A percentile compares a stretch with the other conserved stretches of the same genome.
These are phyloP conservation scores for Sugiyamaella qingdaonensis DNA, from an alignment of 805 yeast species.

Conservation along the genomic window DNA sequence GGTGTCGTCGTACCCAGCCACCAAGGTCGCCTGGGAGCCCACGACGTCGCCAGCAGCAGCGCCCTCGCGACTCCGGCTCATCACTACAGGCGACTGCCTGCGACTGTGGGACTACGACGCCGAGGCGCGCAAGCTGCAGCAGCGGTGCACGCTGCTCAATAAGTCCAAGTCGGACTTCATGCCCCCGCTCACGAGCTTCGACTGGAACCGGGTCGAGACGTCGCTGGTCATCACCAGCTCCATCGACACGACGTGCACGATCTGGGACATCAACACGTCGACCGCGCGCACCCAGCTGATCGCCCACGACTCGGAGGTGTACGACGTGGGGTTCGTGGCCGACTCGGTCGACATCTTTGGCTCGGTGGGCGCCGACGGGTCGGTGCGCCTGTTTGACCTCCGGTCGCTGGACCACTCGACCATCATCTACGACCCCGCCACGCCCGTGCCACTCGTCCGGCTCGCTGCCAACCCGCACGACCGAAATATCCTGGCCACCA, in stretches of 20 bases:
- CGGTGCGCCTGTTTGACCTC: conserved; percentile 86
- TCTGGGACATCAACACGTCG: conserved; percentile 78
- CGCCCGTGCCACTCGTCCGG: conserved; percentile 59
- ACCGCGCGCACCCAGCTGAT: conserved; percentile 86
- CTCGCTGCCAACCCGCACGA: conserved; percentile 76
- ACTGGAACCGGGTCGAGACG: conserved; percentile 79
- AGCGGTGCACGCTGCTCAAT: conserved; percentile 39
- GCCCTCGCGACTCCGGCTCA: conserved; percentile 41
- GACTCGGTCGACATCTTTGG: conserved; percentile 76
- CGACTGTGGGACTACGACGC: conserved; percentile 54
- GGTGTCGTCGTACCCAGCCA: conserved; percentile 61
- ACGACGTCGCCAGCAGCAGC: not conserved
- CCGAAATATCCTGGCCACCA: conserved; percentile 76
- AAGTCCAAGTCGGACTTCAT: conserved; percentile 43
- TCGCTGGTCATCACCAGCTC: conserved; percentile 74
- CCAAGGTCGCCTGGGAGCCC: conserved; percentile 73
- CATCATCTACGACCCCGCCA: conserved; percentile 71
- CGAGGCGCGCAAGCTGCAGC: conserved; percentile 33
- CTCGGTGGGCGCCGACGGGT: conserved; percentile 93
- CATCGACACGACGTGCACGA: conserved; percentile 94
- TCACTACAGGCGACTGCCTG: conserved; percentile 69
- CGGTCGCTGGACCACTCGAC: conserved; percentile 89
- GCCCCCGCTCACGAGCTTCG: conserved; percentile 92
- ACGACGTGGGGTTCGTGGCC: conserved; percentile 80
- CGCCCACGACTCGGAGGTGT: conserved; percentile 95